Percentiles rank a stretch among this genome's conserved stretches.
These are phyloP conservation scores for Bipolaris cookei DNA, from an alignment of 2,329 filamentous ascomycete genomes.

Conservation along the genomic window DNA sequence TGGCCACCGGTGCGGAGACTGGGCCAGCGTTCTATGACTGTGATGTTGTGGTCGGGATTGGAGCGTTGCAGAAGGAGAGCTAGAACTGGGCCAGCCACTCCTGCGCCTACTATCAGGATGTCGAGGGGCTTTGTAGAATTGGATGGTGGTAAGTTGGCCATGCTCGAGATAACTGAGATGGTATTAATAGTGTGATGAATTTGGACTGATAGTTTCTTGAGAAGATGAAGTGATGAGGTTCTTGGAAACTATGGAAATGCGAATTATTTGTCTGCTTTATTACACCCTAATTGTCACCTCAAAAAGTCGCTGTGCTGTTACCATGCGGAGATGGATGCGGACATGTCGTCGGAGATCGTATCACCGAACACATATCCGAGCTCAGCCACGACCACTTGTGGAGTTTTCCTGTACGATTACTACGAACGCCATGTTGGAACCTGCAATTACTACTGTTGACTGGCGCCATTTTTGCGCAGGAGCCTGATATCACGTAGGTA, in stretches of 20 bases:
- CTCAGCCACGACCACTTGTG: background rate
- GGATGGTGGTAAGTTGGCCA: background rate
- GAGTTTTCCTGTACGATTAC: background rate
- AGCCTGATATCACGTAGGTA: too few relatives aligned
- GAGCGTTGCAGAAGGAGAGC: slow-evolving; percentile 58
- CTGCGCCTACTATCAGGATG: slow-evolving; percentile 40
- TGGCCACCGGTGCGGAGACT: slow-evolving; percentile 54
- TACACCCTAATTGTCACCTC: background rate
- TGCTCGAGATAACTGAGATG: background rate
- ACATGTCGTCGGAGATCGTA: background rate
- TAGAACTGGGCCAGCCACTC: slow-evolving; percentile 47
- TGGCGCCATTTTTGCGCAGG: too few relatives aligned
- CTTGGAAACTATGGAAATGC: background rate
- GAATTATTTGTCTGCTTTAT: background rate
- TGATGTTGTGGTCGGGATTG: slow-evolving; percentile 47
- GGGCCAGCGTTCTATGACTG: slow-evolving; percentile 53
- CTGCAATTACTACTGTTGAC: background rate
- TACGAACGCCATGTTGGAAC: too few relatives aligned
- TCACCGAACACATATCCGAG: slow-evolving; percentile 4
- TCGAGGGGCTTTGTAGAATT: slow-evolving; percentile 19
- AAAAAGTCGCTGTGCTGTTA: background rate
- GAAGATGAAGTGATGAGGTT: too few relatives aligned
- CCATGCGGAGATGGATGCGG: background rate
- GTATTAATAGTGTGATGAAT: background rate
- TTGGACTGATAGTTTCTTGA: background rate